Conservation (phyloP, 2,329 filamentous ascomycete species). For the Penicillium sclerotigenum region DNA sequence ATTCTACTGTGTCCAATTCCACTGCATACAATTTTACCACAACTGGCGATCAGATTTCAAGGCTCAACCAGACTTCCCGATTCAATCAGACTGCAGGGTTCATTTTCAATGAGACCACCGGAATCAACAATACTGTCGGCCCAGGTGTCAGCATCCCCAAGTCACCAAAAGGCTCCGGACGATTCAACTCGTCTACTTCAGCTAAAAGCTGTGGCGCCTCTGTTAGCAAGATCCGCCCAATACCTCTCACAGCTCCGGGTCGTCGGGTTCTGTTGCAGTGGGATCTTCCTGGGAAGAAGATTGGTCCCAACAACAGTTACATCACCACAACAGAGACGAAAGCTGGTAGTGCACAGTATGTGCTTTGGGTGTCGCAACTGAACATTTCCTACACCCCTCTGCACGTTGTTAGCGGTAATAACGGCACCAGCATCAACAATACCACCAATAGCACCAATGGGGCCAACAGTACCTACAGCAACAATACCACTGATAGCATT, state of each 20-base stretch:
- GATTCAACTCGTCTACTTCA: background rate
- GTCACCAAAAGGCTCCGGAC: conserved; percentile 51
- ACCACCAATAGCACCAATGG: conserved; percentile 40
- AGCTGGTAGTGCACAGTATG: conserved; percentile 61
- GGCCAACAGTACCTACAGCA: conserved; percentile 18
- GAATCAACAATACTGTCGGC: conserved; percentile 59
- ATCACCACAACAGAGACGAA: conserved; percentile 54
- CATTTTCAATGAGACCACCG: conserved; percentile 43
- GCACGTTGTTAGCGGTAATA: conserved; percentile 44
- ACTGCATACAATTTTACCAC: background rate
- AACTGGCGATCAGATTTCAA: background rate
- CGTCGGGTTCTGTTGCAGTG: conserved; percentile 68
- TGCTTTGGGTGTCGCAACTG: conserved; percentile 74
- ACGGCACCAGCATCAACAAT: conserved; percentile 34
- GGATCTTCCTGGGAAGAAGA: conserved; percentile 64
- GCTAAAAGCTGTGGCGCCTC: conserved; percentile 59
- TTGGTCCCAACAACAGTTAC: conserved; percentile 82
- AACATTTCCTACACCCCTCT: conserved; percentile 68
- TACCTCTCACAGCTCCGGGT: conserved; percentile 71
- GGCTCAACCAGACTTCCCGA: conserved; percentile 36
- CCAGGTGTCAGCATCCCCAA: conserved; percentile 35
- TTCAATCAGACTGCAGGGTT: background rate
- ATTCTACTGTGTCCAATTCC: background rate
- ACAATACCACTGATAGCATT: conserved; percentile 39
- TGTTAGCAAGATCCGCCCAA: conserved; percentile 58